A percentile compares a stretch with the other conserved stretches of the same genome.
These are phyloP conservation scores for Amphirosellinia nigrospora DNA, from an alignment of 495 filamentous ascomycete genomes.

Conservation along the genomic window DNA sequence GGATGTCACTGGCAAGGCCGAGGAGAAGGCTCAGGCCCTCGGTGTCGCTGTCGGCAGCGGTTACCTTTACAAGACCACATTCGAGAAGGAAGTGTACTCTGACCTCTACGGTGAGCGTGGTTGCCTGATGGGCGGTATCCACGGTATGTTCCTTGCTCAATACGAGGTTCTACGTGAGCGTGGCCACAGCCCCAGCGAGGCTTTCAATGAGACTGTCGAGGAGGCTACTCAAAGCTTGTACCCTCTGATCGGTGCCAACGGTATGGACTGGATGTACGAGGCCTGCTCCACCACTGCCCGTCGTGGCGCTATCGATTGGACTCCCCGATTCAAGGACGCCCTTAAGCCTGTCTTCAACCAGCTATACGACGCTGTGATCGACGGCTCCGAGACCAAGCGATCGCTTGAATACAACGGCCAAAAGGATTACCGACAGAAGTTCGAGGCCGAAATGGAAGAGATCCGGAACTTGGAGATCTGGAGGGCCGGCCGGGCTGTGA, in stretches of 20 bases:
- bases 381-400: constrained; percentile 90
- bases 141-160: constrained; percentile 99
- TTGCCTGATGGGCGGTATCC: constrained; percentile 99
- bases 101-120: constrained; percentile 99
- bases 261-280: constrained; percentile 99
- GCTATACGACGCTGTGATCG: constrained; percentile 88
- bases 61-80: constrained; percentile 99
- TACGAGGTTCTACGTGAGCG: constrained; percentile 99
- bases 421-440: constrained; percentile 93
- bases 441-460: constrained; percentile 94
- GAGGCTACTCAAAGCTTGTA: constrained; percentile 98
- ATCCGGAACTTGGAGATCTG: constrained; percentile 98
- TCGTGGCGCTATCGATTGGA: constrained; percentile 99
- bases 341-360: constrained; percentile 98
- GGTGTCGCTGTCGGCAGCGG: constrained; percentile 95
- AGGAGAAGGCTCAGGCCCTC: constrained; percentile 97
- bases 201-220: constrained; percentile 99
- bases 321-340: constrained; percentile 88
- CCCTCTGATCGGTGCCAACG: constrained; percentile 92
- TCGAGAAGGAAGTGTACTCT: constrained; percentile 99
- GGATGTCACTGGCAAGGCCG: constrained; percentile 95
- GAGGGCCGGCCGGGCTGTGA: constrained; percentile 96
- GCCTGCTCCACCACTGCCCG: constrained; percentile 98
- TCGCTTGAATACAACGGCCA: constrained; percentile 95
- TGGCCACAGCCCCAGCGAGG: constrained; percentile 95